Conservation (phyloP, 2,329 filamentous ascomycete species). For the Furcasterigmium sp. region DNA sequence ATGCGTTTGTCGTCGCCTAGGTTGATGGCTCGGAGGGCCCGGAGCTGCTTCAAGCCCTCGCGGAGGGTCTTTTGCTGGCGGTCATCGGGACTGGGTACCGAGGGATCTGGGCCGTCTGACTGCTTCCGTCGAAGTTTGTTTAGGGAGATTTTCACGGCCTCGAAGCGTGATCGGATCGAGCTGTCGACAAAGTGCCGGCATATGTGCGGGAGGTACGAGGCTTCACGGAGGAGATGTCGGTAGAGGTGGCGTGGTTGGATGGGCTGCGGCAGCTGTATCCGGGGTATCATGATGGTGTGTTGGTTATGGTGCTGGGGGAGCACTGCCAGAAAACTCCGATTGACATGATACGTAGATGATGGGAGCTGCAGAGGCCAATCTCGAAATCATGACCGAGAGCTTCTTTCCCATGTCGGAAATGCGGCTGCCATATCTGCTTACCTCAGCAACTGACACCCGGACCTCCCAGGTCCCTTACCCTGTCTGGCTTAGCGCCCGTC, state of each 20-base stretch:
- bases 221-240: conserved; percentile 55
- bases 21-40: conserved; percentile 47
- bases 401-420: too few relatives aligned
- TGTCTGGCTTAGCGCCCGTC: conserved; percentile 4
- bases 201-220: conserved; percentile 51
- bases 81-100: background rate
- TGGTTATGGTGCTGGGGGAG: background rate
- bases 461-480: too few relatives aligned
- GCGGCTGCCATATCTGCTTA: too few relatives aligned
- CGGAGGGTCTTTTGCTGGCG: conserved; percentile 1
- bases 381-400: too few relatives aligned
- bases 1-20: conserved; percentile 42
- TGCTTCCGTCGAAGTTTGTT: conserved; percentile 27
- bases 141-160: conserved; percentile 12
- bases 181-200: conserved; percentile 38
- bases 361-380: too few relatives aligned
- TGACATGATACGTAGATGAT: too few relatives aligned
- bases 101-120: conserved; percentile 24
- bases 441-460: too few relatives aligned
- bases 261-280: conserved; percentile 22
- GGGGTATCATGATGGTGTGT: background rate
- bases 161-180: conserved; percentile 38
- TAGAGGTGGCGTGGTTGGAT: conserved; percentile 40
- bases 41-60: conserved; percentile 21
- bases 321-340: too few relatives aligned